Evolutionary conservation across 345 rosid genomes (phyloP), one percentile per base, ranked within the genome.

Genomic region (Lepidium aucheri): DNA sequence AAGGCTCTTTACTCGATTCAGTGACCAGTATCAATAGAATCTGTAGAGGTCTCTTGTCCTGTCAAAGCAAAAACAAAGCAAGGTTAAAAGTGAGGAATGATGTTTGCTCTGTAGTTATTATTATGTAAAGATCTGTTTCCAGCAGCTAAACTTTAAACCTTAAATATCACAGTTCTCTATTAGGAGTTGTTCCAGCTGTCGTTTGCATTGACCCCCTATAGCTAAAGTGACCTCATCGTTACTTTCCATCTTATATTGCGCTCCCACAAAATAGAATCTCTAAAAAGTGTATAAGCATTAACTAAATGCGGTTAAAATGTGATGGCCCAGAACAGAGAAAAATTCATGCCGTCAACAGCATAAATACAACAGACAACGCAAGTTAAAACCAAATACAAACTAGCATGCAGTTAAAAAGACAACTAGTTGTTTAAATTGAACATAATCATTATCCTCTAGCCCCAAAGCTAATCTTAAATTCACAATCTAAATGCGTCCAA

Each of bases 91-190:
- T 28, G 41, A 70, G 3, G 4, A 42, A 46, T 32, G 15, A 17
- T 30, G 14, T 55, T 28, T 36, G 32, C 40, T 41, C 34, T 44
- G 45, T 16, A 42, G 33, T 70, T 44, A 52, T 45, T 52, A 8
- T 4, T 42, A 42, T 50, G 74, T 7, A 30, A 33, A 22, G 57
- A 61, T 60, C 68, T 43, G 14, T 56, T 30, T 40, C 20, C 39
- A 71, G 69, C 59, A 71, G 70, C 58, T 56, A 56, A 64, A 72
- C 47, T 51, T 42, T 26, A 49, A 65, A 65, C 76, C 61, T 73
- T 65, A 73, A 65, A 65, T 67, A 50, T 40, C 71, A 72, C 16
- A 64, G 45, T 24, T 65, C 60, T 57, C 65, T 72, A 57, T 41
- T 65, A 40, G 40, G 7, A 56, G 22, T 42, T 40, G 24, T 65